Percentiles rank a stretch among this genome's conserved stretches.
These are phyloP conservation scores for Populus hybrid DNA, from an alignment of 441 rosid species.

Conservation along the genomic window DNA sequence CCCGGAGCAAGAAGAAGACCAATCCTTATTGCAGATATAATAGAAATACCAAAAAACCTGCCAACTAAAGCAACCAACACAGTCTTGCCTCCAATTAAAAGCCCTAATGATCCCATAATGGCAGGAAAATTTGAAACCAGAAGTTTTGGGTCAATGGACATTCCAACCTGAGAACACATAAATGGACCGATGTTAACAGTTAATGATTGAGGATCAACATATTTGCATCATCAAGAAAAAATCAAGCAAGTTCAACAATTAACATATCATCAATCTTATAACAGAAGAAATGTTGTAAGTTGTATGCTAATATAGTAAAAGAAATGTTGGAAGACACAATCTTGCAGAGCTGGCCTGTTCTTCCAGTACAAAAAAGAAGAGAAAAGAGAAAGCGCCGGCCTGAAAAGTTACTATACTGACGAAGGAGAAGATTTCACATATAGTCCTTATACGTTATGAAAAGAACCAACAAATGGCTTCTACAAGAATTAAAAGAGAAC, in stretches of 20 bases:
- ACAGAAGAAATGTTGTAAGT: neutral
- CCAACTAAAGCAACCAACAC: slow-evolving; percentile 75
- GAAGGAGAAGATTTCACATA: neutral
- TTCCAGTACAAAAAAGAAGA: neutral
- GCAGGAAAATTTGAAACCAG: slow-evolving; percentile 86
- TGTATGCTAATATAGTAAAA: neutral
- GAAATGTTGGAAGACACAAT: neutral
- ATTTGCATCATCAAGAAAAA: slow-evolving; percentile 14
- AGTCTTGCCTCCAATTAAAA: slow-evolving; percentile 91
- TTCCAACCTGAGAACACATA: slow-evolving; percentile 82
- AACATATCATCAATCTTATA: slow-evolving; percentile 1
- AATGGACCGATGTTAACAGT: slow-evolving; percentile 27
- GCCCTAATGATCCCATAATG: slow-evolving; percentile 72
- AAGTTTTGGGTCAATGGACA: slow-evolving; percentile 98
- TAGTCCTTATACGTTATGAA: neutral
- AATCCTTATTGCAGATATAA: slow-evolving; percentile 81
- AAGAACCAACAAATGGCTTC: neutral
- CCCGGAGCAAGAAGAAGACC: slow-evolving; percentile 99
- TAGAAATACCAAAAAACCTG: slow-evolving; percentile 74
- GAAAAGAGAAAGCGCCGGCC: too few relatives aligned
- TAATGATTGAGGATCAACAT: slow-evolving; percentile 13
- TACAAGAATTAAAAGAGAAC: neutral
- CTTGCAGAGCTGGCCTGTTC: slow-evolving; percentile 4
- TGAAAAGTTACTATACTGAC: too few relatives aligned
- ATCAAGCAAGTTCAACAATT: slow-evolving; percentile 13